Conservation (phyloP, 108 stramenopile genomes). For the Schizochytrium sp. region DNA sequence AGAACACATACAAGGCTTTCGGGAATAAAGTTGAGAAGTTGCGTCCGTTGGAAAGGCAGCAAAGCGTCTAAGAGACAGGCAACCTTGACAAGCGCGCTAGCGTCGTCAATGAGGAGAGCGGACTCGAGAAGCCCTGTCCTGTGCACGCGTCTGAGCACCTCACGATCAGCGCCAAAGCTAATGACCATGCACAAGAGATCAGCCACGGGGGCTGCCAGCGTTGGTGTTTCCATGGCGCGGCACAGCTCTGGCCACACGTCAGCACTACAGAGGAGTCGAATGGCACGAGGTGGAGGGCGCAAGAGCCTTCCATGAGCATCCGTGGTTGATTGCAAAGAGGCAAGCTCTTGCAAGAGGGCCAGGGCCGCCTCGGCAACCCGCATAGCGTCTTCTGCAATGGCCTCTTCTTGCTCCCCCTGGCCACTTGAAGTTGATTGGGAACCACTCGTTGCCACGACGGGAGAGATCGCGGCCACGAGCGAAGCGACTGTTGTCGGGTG, state of each 20-base stretch:
- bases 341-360: background rate
- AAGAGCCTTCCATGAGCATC: background rate
- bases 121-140: background rate
- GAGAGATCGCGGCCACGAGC: background rate
- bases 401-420: no score
- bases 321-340: background rate
- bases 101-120: background rate
- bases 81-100: background rate
- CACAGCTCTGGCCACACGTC: background rate
- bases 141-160: background rate
- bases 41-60: background rate
- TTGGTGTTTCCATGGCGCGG: background rate
- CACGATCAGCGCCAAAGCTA: background rate
- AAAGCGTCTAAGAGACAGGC: background rate
- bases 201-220: background rate
- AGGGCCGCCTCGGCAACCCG: background rate
- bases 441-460: no score
- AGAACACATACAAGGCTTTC: background rate
- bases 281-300: background rate
- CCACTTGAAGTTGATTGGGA: no score
- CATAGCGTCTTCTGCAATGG: background rate
- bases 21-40: background rate
- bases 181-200: background rate
- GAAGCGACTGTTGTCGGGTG: background rate
- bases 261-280: background rate